These are phyloP conservation scores for Guyanaporus albipodus DNA, from an alignment of 768 basidiomycete genomes.

Conservation along the genomic window DNA sequence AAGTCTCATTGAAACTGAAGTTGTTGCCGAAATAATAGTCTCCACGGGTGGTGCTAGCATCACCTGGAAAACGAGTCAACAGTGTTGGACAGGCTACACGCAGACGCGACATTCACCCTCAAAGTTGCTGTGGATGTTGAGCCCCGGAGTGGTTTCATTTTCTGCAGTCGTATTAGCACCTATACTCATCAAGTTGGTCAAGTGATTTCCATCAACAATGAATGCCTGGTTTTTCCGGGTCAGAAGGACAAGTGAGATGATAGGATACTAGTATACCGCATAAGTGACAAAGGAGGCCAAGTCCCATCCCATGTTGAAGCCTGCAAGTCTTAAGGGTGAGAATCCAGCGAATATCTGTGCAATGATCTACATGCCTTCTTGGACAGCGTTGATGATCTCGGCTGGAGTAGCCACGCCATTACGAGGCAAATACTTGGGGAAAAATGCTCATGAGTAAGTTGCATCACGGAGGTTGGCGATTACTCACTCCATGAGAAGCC, in stretches of 20 bases:
- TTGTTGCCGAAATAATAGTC: constrained; percentile 27
- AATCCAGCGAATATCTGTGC: background rate
- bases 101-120: constrained; percentile 11
- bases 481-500: constrained; percentile 26
- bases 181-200: constrained; percentile 28
- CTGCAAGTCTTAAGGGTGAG: background rate
- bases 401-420: constrained; percentile 21
- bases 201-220: constrained; percentile 25
- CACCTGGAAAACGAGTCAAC: constrained; percentile 11
- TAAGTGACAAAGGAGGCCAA: constrained; percentile 21
- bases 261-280: constrained; percentile 6
- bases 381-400: constrained; percentile 22
- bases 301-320: constrained; percentile 25
- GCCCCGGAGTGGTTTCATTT: constrained; percentile 11
- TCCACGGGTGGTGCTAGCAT: constrained; percentile 23
- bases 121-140: constrained; percentile 23
- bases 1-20: constrained; percentile 24
- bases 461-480: background rate
- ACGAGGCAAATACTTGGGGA: constrained; percentile 16
- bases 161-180: constrained; percentile 20
- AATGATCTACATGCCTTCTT: constrained; percentile 13
- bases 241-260: background rate
- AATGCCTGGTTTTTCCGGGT: constrained; percentile 19
- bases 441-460: background rate
- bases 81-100: background rate